phyloP scores from a whole-genome alignment of 2,329 filamentous ascomycete species.

The Aspergillus nomiae region DNA sequence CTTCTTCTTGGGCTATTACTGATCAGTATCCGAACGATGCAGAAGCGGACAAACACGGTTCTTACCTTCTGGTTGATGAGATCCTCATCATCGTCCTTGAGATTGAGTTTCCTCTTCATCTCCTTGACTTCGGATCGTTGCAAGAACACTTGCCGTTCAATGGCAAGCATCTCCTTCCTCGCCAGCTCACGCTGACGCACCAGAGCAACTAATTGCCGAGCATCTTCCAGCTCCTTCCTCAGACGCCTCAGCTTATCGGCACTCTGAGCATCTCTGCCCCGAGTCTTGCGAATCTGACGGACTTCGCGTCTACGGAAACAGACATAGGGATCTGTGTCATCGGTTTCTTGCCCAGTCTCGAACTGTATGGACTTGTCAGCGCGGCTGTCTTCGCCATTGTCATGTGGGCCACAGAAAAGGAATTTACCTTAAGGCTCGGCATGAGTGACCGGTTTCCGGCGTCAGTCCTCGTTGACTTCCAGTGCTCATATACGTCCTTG shows the following conservation, averaged over 20 bases:
- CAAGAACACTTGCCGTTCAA: slow-evolving; percentile 79
- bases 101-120: slow-evolving; percentile 81
- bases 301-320: slow-evolving; percentile 96
- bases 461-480: slow-evolving; percentile 71
- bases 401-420: not conserved
- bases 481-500: slow-evolving; percentile 85
- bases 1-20: slow-evolving; percentile 70
- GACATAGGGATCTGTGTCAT: slow-evolving; percentile 95
- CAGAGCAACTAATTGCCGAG: slow-evolving; percentile 74
- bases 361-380: slow-evolving; percentile 53
- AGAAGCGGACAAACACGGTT: slow-evolving; percentile 22
- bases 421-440: slow-evolving; percentile 68
- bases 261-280: slow-evolving; percentile 89
- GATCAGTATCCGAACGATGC: slow-evolving; percentile 41
- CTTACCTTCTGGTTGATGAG: slow-evolving; percentile 89
- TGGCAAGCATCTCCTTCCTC: slow-evolving; percentile 73
- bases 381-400: not conserved
- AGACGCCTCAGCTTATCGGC: slow-evolving; percentile 92
- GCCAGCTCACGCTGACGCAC: slow-evolving; percentile 78
- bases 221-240: slow-evolving; percentile 86
- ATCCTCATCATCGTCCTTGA: slow-evolving; percentile 92
- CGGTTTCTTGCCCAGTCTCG: slow-evolving; percentile 89
- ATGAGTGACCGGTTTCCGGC: slow-evolving; percentile 73
- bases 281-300: slow-evolving; percentile 90
- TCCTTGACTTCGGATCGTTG: slow-evolving; percentile 81